phyloP scores from a whole-genome alignment of 1,284 basidiomycete genomes.

The Anthracocystis setariae region DNA sequence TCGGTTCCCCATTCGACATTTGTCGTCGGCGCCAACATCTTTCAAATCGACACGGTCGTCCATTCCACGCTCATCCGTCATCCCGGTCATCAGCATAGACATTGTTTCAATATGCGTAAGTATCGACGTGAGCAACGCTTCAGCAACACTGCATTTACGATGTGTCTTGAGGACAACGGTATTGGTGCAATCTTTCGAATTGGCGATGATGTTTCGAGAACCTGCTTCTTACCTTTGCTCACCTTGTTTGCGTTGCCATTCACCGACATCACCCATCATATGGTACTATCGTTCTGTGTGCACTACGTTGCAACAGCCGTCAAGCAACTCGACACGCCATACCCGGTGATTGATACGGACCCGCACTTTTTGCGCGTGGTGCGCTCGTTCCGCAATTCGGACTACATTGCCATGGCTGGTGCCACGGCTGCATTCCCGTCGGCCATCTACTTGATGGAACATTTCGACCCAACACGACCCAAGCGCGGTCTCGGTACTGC shows the following conservation, averaged over 20 bases:
- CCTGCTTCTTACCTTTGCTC: too few species aligned
- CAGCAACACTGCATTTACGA: not conserved
- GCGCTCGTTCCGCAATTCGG: constrained; percentile 85
- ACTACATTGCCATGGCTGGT: constrained; percentile 86
- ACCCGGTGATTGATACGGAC: constrained; percentile 76
- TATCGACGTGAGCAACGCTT: not conserved
- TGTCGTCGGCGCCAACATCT: constrained; percentile 9
- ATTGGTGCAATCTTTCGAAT: not conserved
- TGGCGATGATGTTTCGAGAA: not conserved
- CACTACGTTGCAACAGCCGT: constrained; percentile 29
- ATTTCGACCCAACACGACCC: constrained; percentile 61
- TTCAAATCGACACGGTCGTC: not conserved
- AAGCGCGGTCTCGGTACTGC: constrained; percentile 51
- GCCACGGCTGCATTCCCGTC: constrained; percentile 82
- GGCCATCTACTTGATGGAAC: constrained; percentile 73
- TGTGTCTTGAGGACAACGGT: not conserved
- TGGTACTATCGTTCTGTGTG: too few species aligned
- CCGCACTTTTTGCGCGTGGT: constrained; percentile 89
- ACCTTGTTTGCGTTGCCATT: too few species aligned
- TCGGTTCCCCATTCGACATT: not conserved
- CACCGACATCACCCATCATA: too few species aligned
- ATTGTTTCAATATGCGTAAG: constrained; percentile 35
- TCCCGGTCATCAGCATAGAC: constrained; percentile 4
- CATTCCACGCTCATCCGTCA: not conserved
- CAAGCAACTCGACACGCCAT: constrained; percentile 63